A percentile compares a stretch with the other conserved stretches of the same genome.
Conservation (phyloP, 179 eudicot species). For the Patellifolia procumbens region DNA sequence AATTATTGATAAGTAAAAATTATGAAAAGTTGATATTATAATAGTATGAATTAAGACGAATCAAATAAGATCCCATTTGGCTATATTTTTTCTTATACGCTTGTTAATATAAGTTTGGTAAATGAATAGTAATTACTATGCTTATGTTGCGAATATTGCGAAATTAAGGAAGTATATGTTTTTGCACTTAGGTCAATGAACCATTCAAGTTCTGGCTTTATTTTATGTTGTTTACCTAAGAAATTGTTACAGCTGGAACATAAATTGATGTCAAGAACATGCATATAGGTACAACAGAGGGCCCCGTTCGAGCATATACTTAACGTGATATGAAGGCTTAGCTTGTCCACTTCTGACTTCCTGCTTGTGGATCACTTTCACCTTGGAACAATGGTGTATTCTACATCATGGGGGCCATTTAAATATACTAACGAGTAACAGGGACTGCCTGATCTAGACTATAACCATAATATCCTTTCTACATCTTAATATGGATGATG, state of each 20-base stretch:
- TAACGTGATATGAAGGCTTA: background rate
- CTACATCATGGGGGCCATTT: background rate
- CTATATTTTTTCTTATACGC: too few relatives aligned
- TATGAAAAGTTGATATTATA: too few relatives aligned
- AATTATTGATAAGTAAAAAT: too few relatives aligned
- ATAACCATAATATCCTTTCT: too few relatives aligned
- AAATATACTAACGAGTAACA: background rate
- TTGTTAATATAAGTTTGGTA: too few relatives aligned
- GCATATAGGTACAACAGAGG: background rate
- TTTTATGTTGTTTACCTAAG: background rate
- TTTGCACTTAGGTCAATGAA: background rate
- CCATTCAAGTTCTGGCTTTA: background rate
- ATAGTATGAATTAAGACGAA: too few relatives aligned
- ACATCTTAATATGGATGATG: too few relatives aligned
- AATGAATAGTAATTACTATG: too few relatives aligned
- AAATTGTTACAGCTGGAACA: background rate
- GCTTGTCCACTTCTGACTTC: background rate
- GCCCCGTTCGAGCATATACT: background rate
- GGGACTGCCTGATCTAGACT: too few relatives aligned
- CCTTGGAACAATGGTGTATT: background rate
- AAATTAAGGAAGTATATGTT: background rate
- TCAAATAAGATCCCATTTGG: too few relatives aligned
- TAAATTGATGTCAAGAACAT: constrained; percentile 2
- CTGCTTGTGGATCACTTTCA: background rate
- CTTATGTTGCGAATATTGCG: too few relatives aligned